Conservation (phyloP, 2,329 filamentous ascomycete genomes). For the Trichophyton rubrum region DNA sequence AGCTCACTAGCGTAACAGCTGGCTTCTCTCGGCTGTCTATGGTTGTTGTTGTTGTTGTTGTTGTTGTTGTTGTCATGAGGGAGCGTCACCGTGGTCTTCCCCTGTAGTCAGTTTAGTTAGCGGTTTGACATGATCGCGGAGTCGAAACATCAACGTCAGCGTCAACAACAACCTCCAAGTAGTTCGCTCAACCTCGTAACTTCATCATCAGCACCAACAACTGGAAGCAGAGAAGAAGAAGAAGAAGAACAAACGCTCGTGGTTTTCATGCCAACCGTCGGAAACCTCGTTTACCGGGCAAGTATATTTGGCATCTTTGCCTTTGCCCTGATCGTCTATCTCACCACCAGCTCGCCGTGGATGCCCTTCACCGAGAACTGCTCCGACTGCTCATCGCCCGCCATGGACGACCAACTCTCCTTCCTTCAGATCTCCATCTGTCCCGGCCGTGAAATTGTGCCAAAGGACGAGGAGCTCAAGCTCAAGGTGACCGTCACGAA, state of each 20-base stretch:
- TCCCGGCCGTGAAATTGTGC: constrained; percentile 14
- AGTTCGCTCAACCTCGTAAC: neutral
- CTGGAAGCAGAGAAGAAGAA: neutral
- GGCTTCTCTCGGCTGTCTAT: neutral
- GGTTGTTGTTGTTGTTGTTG: too few relatives aligned
- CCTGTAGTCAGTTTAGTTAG: neutral
- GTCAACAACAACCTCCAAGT: neutral
- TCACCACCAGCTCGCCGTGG: neutral
- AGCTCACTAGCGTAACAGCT: too few relatives aligned
- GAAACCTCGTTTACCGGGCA: neutral
- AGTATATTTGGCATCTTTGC: neutral
- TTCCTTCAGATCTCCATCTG: constrained; percentile 11
- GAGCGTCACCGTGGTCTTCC: neutral
- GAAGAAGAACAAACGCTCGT: neutral
- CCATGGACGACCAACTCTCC: constrained; percentile 2
- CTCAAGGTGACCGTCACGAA: constrained; percentile 18
- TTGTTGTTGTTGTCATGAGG: neutral
- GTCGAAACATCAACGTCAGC: neutral
- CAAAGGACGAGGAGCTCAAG: constrained; percentile 12
- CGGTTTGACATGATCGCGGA: neutral
- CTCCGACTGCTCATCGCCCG: neutral
- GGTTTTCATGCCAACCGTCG: neutral
- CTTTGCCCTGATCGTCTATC: constrained; percentile 4
- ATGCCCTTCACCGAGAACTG: neutral
- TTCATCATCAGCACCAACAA: neutral